Evolutionary conservation across 116 monocot genomes (phyloP).

Genomic region (Zostera marina): DNA sequence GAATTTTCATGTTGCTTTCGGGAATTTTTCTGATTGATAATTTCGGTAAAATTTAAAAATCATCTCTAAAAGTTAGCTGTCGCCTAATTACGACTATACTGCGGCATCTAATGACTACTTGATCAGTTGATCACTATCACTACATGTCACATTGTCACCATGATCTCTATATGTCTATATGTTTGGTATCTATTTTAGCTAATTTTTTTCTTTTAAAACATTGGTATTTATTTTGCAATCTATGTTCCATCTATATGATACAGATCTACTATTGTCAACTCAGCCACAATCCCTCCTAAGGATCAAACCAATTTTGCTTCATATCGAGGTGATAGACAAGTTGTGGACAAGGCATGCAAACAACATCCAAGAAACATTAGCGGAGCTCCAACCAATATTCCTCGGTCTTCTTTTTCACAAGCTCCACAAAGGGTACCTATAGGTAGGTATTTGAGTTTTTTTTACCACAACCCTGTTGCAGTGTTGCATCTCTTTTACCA

Average conservation of each 20-base stretch:
- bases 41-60: too few species aligned
- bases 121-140: too few species aligned
- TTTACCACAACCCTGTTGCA: neutral
- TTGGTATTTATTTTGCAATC: neutral
- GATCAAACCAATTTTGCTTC: constrained; percentile 14
- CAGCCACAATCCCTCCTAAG: constrained; percentile 48
- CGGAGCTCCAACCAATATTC: constrained; percentile 10
- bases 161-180: neutral
- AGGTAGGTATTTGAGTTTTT: constrained; percentile 14
- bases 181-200: neutral
- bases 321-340: constrained; percentile 26
- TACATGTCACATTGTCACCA: neutral
- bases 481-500: neutral
- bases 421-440: constrained; percentile 36
- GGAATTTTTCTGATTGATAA: too few species aligned
- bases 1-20: too few species aligned
- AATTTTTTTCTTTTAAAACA: neutral
- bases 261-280: constrained; percentile 80
- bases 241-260: neutral
- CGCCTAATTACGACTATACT: too few species aligned
- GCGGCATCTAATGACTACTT: too few species aligned
- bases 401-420: constrained; percentile 20
- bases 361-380: constrained; percentile 18
- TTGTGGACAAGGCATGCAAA: constrained; percentile 19
- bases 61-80: too few species aligned